Base-by-base conservation (phyloP, 768 basidiomycete genomes). In the Roridomyces roridus region DNA sequence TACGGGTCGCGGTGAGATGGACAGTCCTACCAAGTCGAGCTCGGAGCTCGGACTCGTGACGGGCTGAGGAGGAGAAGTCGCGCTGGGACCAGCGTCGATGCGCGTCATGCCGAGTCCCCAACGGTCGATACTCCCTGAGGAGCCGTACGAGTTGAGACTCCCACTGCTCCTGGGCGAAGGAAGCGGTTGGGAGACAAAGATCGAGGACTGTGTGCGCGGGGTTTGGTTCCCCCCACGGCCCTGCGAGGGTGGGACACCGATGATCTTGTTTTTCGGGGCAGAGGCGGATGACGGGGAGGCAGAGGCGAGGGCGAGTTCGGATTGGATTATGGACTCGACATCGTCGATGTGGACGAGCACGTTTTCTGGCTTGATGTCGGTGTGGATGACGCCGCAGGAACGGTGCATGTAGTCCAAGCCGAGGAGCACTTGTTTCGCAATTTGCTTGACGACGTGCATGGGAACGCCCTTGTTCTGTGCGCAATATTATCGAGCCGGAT, bases 381-480 rank as follows among this genome's bases (percentile, higher is more conserved):
- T 98, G 70, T 98, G 96, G 51, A 98, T 98, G 67, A 99, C 92
- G 36, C 94, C 92, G 70, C 97, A 99, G 71, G 92, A 92, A 43
- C 93, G 85, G 68, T 99, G 97, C 85, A 99, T 94, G 78, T 98
- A 99, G 70, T 98, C 96, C 45, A 99, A 78, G 6, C 97, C 97
- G 21, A 98, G 84, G 5, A 98, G 79, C 21, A 98, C 87, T 72
- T 98, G 97, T 72, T 98, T 98, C 24, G 95, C 94, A 65, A 98
- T 98, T 74, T 98, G 97, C 68, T 89, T 90, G 62, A 96, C 94
- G 63, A 98, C 77, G 46, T 80, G 87, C 81, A 94, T 92, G 14
- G 96, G 96, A 1, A 98, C 96, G 62, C 96, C 96, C 66, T 96
- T 95, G 77, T 94, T 95, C 79, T 98, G 42, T 15, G n/a, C 18